Evolutionary conservation across 257 asterid species (phyloP).

Genomic region (Parsonsia alboflavescens): DNA sequence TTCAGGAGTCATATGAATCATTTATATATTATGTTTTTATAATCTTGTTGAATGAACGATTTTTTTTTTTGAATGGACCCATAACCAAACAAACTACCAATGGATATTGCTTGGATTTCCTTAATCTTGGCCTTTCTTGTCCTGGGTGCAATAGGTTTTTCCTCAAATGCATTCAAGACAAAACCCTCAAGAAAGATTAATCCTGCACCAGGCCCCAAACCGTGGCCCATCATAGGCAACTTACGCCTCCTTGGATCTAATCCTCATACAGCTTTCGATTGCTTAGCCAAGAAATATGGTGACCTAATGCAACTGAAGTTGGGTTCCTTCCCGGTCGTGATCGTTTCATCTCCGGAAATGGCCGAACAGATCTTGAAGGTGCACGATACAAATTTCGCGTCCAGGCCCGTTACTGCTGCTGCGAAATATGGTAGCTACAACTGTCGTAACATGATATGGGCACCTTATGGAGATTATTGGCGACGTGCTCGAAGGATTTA

Average conservation of each 20-base stretch:
- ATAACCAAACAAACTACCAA: too few relatives aligned
- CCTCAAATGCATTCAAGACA: not conserved
- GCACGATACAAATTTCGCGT: slow-evolving; percentile 32
- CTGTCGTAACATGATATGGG: slow-evolving; percentile 28
- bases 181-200: slow-evolving; percentile 1
- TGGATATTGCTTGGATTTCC: not conserved
- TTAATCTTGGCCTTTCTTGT: not conserved
- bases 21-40: too few relatives aligned
- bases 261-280: slow-evolving; percentile 22
- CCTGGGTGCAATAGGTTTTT: not conserved
- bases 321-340: slow-evolving; percentile 29
- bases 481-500: slow-evolving; percentile 32
- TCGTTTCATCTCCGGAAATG: slow-evolving; percentile 40
- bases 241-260: slow-evolving; percentile 22
- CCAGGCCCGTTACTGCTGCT: slow-evolving; percentile 33
- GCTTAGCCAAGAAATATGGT: slow-evolving; percentile 29
- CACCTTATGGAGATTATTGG: slow-evolving; percentile 39
- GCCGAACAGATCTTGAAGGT: slow-evolving; percentile 31
- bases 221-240: slow-evolving; percentile 42
- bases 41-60: too few relatives aligned
- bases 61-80: too few relatives aligned
- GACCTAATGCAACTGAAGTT: slow-evolving; percentile 31
- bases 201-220: slow-evolving; percentile 36
- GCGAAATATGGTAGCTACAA: slow-evolving; percentile 31
- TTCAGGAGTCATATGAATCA: too few relatives aligned